Evolutionary conservation across 331 rosid genomes (phyloP).

Genomic region (Quercus tomentella): DNA sequence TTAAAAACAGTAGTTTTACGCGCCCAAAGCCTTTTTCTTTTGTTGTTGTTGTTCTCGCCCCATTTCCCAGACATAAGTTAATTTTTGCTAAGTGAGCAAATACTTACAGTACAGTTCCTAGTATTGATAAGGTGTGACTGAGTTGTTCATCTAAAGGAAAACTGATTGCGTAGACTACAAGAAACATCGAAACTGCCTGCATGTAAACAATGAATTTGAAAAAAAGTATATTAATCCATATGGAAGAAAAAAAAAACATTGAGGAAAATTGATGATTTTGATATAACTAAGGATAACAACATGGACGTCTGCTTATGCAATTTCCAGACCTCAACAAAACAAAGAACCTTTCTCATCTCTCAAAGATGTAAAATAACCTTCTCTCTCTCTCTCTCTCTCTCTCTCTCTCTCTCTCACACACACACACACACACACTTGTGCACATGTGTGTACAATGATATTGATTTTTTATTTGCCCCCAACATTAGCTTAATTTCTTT

Average conservation of each 20-base stretch:
- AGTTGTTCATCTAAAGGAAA: conserved; percentile 64
- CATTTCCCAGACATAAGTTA: too few species aligned
- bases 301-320: not conserved
- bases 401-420: accelerated
- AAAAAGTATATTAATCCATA: not conserved
- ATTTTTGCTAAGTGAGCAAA: conserved; percentile 13
- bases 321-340: not conserved
- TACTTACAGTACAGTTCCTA: conserved; percentile 77
- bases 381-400: not conserved
- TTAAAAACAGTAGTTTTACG: too few species aligned
- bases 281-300: not conserved
- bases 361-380: not conserved
- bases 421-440: too few species aligned
- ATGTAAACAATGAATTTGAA: not conserved
- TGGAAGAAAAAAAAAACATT: not conserved
- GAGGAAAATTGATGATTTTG: conserved; percentile 9
- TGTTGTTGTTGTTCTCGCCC: too few species aligned
- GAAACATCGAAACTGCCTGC: conserved; percentile 81
- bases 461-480: not conserved
- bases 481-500: not conserved
- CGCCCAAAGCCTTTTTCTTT: too few species aligned
- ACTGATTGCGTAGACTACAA: conserved; percentile 49
- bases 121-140: conserved; percentile 59
- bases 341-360: not conserved
- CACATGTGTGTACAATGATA: not conserved